Conservation (phyloP, 345 rosid genomes). For the Kernera saxatilis region DNA sequence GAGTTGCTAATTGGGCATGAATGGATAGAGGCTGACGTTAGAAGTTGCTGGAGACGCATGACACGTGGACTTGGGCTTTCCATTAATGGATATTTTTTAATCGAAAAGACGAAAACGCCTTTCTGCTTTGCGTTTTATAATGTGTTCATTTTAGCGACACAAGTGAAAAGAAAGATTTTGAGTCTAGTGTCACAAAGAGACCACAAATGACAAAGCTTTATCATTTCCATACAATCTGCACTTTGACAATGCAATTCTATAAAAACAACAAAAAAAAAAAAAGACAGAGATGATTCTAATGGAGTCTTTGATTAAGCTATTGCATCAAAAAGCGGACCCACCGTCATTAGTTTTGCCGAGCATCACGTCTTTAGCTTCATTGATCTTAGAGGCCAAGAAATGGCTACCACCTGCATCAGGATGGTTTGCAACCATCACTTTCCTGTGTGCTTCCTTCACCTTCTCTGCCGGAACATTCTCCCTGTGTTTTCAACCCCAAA, state of each 20-base stretch:
- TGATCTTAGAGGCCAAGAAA: slow-evolving; percentile 86
- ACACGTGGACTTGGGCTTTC: neutral
- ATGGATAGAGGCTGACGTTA: slow-evolving; percentile 44
- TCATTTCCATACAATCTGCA: neutral
- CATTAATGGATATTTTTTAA: neutral
- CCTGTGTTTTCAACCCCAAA: slow-evolving; percentile 34
- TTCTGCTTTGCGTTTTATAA: neutral
- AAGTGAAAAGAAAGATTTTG: neutral
- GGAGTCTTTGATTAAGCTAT: neutral
- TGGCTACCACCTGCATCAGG: slow-evolving; percentile 95
- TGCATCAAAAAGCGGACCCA: slow-evolving; percentile 59
- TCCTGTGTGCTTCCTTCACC: slow-evolving; percentile 86
- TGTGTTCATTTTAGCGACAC: neutral
- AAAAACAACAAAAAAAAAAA: neutral
- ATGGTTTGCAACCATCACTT: slow-evolving; percentile 89
- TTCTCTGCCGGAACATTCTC: slow-evolving; percentile 59
- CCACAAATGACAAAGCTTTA: slow-evolving; percentile 17
- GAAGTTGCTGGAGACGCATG: slow-evolving; percentile 25
- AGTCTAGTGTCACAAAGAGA: neutral
- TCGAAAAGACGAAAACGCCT: neutral
- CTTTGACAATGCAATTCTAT: slow-evolving; percentile 1
- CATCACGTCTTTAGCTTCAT: slow-evolving; percentile 84
- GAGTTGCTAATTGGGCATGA: slow-evolving; percentile 16
- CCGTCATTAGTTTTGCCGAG: slow-evolving; percentile 64
- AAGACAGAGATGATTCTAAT: neutral